These are phyloP conservation scores for Saturnispora serradocipensis DNA, from an alignment of 805 yeast genomes.

Conservation along the genomic window DNA sequence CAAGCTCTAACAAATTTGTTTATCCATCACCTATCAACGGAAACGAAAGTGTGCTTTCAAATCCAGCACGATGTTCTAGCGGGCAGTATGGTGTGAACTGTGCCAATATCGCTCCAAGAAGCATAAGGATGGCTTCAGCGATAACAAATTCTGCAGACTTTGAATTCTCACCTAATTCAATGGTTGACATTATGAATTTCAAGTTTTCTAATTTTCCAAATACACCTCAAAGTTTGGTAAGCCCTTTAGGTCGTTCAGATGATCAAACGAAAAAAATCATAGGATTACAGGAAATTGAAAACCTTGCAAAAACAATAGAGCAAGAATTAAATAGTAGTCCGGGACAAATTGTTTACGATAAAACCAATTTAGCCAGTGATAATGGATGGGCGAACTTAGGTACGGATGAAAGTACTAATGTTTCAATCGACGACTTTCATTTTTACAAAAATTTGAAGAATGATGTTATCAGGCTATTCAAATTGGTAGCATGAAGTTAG, in stretches of 20 bases:
- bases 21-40: constrained; percentile 10
- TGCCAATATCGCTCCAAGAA: constrained; percentile 20
- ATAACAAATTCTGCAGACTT: background rate
- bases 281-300: constrained; percentile 3
- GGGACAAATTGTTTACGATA: background rate
- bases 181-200: background rate
- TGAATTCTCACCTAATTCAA: constrained; percentile 1
- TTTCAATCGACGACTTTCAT: constrained; percentile 20
- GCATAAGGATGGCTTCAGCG: constrained; percentile 13
- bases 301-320: constrained; percentile 7
- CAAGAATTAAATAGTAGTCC: constrained; percentile 7
- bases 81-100: constrained; percentile 9
- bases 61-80: background rate
- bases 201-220: background rate
- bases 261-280: background rate
- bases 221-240: background rate
- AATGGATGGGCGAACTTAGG: constrained; percentile 20
- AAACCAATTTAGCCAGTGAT: constrained; percentile 6
- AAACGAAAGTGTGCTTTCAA: background rate
- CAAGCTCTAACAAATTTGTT: constrained; percentile 5
- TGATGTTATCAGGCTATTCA: constrained; percentile 18
- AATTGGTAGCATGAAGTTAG: background rate
- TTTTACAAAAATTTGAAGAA: constrained; percentile 18
- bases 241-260: background rate
- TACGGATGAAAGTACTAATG: constrained; percentile 12